Evolutionary conservation across 2,329 filamentous ascomycete genomes (phyloP).

Genomic region (Nemania serpens): DNA sequence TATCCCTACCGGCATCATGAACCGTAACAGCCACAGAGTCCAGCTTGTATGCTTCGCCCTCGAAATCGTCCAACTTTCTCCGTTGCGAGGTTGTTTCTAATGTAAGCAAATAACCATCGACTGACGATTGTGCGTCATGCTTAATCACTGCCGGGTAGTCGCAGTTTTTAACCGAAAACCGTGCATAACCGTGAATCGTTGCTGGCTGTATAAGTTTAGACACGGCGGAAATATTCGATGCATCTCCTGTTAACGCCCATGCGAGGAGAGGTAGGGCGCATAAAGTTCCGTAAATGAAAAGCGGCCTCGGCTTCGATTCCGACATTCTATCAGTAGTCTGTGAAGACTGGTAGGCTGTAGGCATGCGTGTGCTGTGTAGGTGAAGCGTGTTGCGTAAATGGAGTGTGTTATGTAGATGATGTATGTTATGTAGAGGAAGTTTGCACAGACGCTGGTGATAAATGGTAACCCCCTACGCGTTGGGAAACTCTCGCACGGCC

Average conservation of each 20-base stretch:
- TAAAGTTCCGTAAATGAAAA: conserved; percentile 42
- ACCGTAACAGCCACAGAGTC: conserved; percentile 26
- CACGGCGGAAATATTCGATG: conserved; percentile 27
- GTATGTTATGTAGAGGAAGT: too few relatives aligned
- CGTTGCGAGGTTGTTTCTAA: conserved; percentile 35
- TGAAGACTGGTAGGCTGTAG: too few relatives aligned
- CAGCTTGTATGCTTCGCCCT: conserved; percentile 28
- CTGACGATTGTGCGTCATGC: conserved; percentile 11
- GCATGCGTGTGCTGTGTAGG: too few relatives aligned
- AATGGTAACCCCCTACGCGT: too few relatives aligned
- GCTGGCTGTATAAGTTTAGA: conserved; percentile 21
- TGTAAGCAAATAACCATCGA: conserved; percentile 37
- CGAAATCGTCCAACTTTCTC: conserved; percentile 43
- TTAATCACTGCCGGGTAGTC: conserved; percentile 39
- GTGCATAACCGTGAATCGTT: conserved; percentile 29
- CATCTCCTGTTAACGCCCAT: conserved; percentile 39
- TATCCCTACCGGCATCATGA: conserved; percentile 12
- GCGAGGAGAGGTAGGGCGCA: conserved; percentile 38
- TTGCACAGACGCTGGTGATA: too few relatives aligned
- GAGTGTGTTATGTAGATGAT: too few relatives aligned
- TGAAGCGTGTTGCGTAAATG: too few relatives aligned
- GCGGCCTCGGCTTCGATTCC: conserved; percentile 11
- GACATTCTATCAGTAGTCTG: too few relatives aligned
- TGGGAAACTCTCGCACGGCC: too few relatives aligned
- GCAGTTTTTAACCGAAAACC: conserved; percentile 26